These are phyloP conservation scores for Sutorius australiensis DNA, from an alignment of 768 basidiomycete species.

Conservation along the genomic window DNA sequence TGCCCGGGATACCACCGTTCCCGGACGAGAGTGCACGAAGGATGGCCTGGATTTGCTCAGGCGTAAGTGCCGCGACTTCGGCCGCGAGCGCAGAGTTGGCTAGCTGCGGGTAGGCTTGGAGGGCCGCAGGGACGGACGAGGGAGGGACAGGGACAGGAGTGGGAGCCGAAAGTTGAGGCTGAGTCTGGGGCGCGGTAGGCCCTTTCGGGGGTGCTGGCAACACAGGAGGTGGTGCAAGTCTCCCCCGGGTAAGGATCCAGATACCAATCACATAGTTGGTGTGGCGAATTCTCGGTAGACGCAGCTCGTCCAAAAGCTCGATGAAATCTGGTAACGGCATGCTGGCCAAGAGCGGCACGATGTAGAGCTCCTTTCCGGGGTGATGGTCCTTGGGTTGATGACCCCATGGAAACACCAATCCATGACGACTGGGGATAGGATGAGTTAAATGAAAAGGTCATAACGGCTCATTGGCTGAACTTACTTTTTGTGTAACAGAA, in stretches of 20 bases:
- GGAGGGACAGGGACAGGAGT: conserved; percentile 9
- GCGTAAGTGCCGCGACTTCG: conserved; percentile 69
- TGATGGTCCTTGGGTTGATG: conserved; percentile 64
- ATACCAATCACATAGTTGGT: conserved; percentile 72
- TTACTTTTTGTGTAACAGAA: conserved; percentile 70
- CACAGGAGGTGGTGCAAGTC: conserved; percentile 49
- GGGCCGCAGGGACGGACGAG: conserved; percentile 22
- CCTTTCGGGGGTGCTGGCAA: conserved; percentile 13
- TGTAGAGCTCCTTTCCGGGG: conserved; percentile 83
- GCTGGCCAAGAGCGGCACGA: conserved; percentile 67
- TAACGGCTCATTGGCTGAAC: conserved; percentile 25
- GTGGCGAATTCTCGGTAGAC: conserved; percentile 60
- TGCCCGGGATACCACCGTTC: conserved; percentile 31
- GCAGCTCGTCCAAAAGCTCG: conserved; percentile 74
- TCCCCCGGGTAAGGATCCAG: conserved; percentile 83
- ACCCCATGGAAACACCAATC: conserved; percentile 85
- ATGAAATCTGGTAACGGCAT: conserved; percentile 80
- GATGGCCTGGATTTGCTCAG: conserved; percentile 71
- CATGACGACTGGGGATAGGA: conserved; percentile 62
- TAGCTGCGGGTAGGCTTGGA: conserved; percentile 33
- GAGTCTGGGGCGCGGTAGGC: conserved; percentile 12
- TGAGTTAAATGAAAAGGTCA: conserved; percentile 7
- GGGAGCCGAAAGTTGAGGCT: neutral
- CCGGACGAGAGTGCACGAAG: conserved; percentile 52
- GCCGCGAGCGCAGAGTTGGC: conserved; percentile 57